Conservation (phyloP, 2,329 filamentous ascomycete genomes). For the Gliomastix tumulicola region DNA sequence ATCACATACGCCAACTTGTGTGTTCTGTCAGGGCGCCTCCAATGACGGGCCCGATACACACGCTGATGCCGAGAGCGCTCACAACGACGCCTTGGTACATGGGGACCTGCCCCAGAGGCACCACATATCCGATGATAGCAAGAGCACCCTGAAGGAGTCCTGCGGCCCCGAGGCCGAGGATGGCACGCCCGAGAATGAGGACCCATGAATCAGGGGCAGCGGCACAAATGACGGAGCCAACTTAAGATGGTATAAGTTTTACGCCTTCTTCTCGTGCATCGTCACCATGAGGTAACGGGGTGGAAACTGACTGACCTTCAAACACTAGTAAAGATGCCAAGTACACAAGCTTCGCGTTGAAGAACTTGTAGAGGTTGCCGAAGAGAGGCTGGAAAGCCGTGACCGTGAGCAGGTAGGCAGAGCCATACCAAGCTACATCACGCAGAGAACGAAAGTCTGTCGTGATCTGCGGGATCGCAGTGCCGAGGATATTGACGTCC, state of each 20-base stretch:
- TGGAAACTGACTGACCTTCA: conserved; percentile 11
- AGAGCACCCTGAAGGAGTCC: conserved; percentile 10
- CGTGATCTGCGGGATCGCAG: conserved; percentile 12
- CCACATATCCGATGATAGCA: conserved; percentile 14
- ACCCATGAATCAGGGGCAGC: conserved; percentile 35
- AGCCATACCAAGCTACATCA: conserved; percentile 34
- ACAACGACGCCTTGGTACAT: conserved; percentile 12
- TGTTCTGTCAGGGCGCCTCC: conserved; percentile 43
- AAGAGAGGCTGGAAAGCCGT: conserved; percentile 42
- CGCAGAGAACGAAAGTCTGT: conserved; percentile 2
- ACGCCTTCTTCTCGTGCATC: too few species aligned
- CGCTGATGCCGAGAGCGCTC: neutral
- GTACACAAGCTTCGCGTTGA: conserved; percentile 38
- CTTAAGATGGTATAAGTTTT: too few species aligned
- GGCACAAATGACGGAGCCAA: conserved; percentile 35
- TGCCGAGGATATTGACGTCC: conserved; percentile 52
- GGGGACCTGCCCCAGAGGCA: conserved; percentile 47
- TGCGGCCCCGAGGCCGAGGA: conserved; percentile 28
- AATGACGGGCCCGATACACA: conserved; percentile 32
- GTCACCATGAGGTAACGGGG: neutral
- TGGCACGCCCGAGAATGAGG: conserved; percentile 46
- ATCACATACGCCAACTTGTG: conserved; percentile 35
- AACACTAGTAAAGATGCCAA: conserved; percentile 34
- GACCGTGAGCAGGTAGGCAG: conserved; percentile 38
- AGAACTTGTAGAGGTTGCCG: conserved; percentile 40